phyloP scores from a whole-genome alignment of 2,329 filamentous ascomycete genomes.

The Colletotrichum sp. region DNA sequence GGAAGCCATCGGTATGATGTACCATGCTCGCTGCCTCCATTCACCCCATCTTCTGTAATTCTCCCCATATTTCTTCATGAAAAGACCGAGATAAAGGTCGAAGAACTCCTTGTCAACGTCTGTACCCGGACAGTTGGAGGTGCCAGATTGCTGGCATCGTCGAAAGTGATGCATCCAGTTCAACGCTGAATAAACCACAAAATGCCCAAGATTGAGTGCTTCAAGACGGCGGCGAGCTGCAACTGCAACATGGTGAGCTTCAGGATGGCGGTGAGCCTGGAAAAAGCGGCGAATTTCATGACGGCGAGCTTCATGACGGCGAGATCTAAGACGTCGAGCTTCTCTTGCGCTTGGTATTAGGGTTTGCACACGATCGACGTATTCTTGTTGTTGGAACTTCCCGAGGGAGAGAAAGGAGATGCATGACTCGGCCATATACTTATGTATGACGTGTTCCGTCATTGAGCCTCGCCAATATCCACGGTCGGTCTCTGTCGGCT shows the following conservation, averaged over 20 bases:
- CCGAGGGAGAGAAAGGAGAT: fast-evolving
- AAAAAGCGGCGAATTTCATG: no score
- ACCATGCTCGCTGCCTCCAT: neutral
- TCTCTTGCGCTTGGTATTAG: no score
- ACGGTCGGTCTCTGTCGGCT: fast-evolving
- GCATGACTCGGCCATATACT: neutral
- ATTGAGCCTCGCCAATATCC: neutral
- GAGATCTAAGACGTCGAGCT: no score
- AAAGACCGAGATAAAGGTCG: neutral
- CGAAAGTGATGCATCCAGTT: neutral
- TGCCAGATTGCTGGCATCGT: neutral
- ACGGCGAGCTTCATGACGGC: no score
- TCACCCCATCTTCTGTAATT: fast-evolving
- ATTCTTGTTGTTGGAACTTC: neutral
- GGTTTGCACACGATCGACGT: fast-evolving
- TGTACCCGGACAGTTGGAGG: fast-evolving
- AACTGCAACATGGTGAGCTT: no score
- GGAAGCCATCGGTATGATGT: neutral
- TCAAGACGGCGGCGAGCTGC: no score
- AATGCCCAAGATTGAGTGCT: neutral
- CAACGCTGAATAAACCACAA: neutral
- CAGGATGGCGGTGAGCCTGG: no score
- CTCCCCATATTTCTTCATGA: neutral
- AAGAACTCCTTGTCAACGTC: neutral
- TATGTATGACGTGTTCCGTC: neutral